Percentiles rank a stretch among this genome's conserved stretches.
Evolutionary conservation across 352 stramenopile species (phyloP).

Genomic region (Saprolegnia parasitica): DNA sequence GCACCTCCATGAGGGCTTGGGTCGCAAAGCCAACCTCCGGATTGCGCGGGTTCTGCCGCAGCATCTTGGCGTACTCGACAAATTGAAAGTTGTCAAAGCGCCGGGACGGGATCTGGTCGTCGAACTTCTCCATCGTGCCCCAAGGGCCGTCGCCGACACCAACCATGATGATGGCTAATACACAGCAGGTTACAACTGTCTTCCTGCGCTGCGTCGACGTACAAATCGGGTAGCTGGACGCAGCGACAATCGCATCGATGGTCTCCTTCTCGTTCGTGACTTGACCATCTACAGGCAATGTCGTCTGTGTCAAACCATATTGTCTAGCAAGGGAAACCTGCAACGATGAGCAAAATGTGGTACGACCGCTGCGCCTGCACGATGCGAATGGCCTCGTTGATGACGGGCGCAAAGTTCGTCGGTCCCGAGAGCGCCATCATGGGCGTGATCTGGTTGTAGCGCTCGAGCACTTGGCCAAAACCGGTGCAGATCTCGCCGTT

Average conservation of each 20-base stretch:
- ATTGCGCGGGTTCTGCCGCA: slow-evolving; percentile 59
- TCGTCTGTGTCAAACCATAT: neutral
- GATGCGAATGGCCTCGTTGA: slow-evolving; percentile 52
- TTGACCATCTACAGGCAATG: slow-evolving; percentile 47
- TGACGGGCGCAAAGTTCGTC: slow-evolving; percentile 65
- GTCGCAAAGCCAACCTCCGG: slow-evolving; percentile 69
- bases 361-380: slow-evolving; percentile 48
- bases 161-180: slow-evolving; percentile 71
- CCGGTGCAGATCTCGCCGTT: slow-evolving; percentile 42
- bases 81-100: slow-evolving; percentile 85
- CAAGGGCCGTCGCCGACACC: slow-evolving; percentile 72
- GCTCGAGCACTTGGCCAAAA: slow-evolving; percentile 49
- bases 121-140: slow-evolving; percentile 66
- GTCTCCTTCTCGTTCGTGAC: slow-evolving; percentile 86
- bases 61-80: slow-evolving; percentile 60
- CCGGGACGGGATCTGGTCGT: slow-evolving; percentile 50
- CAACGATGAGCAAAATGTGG: slow-evolving; percentile 86
- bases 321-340: slow-evolving; percentile 30
- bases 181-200: too few species aligned
- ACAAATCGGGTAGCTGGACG: slow-evolving; percentile 69
- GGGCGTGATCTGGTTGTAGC: slow-evolving; percentile 52
- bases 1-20: slow-evolving; percentile 67
- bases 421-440: slow-evolving; percentile 48
- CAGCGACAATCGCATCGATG: slow-evolving; percentile 78
- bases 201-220: slow-evolving; percentile 14